Conservation (phyloP, 1,284 basidiomycete species). For the Cutaneotrichosporon curvatum region DNA sequence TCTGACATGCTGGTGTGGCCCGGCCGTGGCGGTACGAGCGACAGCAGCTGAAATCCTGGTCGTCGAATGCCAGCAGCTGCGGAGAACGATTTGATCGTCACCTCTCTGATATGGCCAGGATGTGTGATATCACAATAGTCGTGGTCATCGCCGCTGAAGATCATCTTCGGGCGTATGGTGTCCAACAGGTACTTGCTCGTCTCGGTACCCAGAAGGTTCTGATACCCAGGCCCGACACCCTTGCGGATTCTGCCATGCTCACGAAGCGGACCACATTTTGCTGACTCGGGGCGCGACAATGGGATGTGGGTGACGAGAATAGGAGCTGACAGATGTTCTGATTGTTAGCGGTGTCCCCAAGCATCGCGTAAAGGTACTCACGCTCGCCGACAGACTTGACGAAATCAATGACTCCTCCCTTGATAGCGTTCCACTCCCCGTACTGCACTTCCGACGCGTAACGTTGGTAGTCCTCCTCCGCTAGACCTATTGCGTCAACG, state of each 20-base stretch:
- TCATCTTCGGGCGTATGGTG: conserved; percentile 56
- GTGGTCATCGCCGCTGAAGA: conserved; percentile 74
- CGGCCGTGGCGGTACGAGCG: conserved; percentile 53
- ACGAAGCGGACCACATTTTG: conserved; percentile 65
- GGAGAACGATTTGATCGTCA: conserved; percentile 78
- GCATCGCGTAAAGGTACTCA: too few species aligned
- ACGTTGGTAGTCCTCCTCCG: conserved; percentile 67
- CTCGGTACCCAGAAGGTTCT: conserved; percentile 67
- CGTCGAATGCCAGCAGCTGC: conserved; percentile 66
- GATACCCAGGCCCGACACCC: conserved; percentile 70
- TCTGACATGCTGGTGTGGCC: conserved; percentile 49
- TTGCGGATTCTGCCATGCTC: conserved; percentile 65
- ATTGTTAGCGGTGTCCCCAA: conserved; percentile 2
- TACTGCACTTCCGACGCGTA: conserved; percentile 51
- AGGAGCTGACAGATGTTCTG: conserved; percentile 44
- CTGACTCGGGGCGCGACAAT: conserved; percentile 61
- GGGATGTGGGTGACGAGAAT: conserved; percentile 78
- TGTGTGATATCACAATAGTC: conserved; percentile 77
- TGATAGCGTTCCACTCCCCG: conserved; percentile 56
- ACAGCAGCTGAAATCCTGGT: conserved; percentile 80
- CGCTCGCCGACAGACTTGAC: conserved; percentile 56
- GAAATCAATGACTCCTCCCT: conserved; percentile 62
- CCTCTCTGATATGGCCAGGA: conserved; percentile 52
- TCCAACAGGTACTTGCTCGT: conserved; percentile 64
- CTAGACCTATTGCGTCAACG: conserved; percentile 65